Conservation (phyloP, 768 basidiomycete species). For the Gautieria morchelliformis region DNA sequence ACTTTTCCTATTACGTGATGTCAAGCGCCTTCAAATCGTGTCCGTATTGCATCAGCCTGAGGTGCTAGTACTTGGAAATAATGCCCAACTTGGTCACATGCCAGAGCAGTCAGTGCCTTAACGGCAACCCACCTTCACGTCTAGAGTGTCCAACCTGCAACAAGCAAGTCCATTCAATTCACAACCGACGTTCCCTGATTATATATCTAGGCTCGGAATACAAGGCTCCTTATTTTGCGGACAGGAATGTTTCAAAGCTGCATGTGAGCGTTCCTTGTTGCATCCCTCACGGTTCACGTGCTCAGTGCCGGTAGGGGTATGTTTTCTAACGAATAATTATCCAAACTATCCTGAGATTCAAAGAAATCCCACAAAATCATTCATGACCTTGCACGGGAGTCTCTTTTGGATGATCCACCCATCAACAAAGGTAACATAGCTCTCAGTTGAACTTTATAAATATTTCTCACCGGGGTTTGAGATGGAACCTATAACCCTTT, state of each 20-base stretch:
- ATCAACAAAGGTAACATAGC: conserved; percentile 17
- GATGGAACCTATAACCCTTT: conserved; percentile 79
- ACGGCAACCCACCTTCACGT: conserved; percentile 75
- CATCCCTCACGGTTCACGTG: conserved; percentile 9
- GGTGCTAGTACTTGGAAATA: too few species aligned
- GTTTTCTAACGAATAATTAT: conserved; percentile 1
- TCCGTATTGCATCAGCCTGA: too few species aligned
- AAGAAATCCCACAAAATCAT: conserved; percentile 80
- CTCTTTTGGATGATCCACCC: conserved; percentile 18
- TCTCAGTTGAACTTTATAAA: neutral
- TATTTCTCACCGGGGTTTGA: conserved; percentile 19
- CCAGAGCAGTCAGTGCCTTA: conserved; percentile 62
- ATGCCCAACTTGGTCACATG: conserved; percentile 35
- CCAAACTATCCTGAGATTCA: neutral
- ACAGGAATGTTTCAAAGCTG: conserved; percentile 93
- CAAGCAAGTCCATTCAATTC: conserved; percentile 49
- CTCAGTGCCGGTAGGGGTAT: conserved; percentile 23
- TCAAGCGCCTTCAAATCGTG: too few species aligned
- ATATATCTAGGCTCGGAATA: conserved; percentile 54
- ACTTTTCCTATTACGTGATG: too few species aligned
- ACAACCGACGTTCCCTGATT: conserved; percentile 3
- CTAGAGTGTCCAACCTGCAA: conserved; percentile 92
- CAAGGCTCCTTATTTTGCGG: conserved; percentile 85
- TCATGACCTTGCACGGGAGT: conserved; percentile 48
- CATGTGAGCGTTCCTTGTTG: conserved; percentile 52